These are phyloP conservation scores for Claviceps sorghi DNA, from an alignment of 2,329 filamentous ascomycete genomes.

Conservation along the genomic window DNA sequence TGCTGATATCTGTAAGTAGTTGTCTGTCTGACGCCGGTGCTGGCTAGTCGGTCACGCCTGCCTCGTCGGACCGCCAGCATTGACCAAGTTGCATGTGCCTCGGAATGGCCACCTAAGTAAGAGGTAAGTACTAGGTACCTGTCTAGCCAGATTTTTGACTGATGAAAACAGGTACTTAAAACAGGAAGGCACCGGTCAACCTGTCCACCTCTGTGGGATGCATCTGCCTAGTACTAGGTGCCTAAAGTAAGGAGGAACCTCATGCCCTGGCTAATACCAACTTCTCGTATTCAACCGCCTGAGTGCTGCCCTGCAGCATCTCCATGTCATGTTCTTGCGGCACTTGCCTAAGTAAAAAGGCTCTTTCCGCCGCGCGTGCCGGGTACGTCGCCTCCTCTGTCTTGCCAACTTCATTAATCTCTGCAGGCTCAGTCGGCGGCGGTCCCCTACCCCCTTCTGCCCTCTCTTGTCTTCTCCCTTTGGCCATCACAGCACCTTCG, in stretches of 20 bases:
- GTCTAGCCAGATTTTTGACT: too few species aligned
- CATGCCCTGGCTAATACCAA: not conserved
- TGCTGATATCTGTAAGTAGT: too few species aligned
- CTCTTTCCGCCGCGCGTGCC: not conserved
- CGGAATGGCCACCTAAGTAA: not conserved
- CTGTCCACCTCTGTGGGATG: too few species aligned
- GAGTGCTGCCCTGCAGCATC: slow-evolving; percentile 1
- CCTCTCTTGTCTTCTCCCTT: not conserved
- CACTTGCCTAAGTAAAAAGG: not conserved
- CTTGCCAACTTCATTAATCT: not conserved
- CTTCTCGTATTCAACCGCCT: slow-evolving; percentile 4
- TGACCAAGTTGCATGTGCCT: not conserved
- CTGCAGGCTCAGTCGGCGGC: not conserved
- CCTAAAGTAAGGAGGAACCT: too few species aligned
- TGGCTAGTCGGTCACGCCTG: slow-evolving; percentile 1
- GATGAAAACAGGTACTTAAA: too few species aligned
- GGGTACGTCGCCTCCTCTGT: not conserved
- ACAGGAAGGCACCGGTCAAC: not conserved
- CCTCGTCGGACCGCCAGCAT: not conserved
- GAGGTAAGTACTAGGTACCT: too few species aligned
- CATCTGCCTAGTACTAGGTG: too few species aligned
- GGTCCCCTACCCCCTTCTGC: too few species aligned
- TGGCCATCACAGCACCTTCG: not conserved
- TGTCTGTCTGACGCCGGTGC: not conserved
- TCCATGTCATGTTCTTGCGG: not conserved